Base-by-base conservation (phyloP, 345 rosid genomes). In the Eucalyptus paniculata region DNA sequence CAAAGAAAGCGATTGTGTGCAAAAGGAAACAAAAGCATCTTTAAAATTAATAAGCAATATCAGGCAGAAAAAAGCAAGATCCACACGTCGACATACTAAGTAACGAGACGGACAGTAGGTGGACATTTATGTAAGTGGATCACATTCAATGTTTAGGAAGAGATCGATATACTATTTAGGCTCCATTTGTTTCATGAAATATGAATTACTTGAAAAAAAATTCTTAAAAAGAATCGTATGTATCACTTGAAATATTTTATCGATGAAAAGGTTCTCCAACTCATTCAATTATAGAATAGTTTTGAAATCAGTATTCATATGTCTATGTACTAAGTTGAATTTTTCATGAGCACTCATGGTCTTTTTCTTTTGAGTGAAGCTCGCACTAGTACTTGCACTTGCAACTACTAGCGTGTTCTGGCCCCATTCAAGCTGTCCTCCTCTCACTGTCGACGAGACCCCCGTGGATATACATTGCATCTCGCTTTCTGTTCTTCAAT, bases 381-480 rank as follows among this genome's bases (percentile, higher is more conserved):
- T 90, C 72, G 91, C 91, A 21, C 93, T 88, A 91, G 88, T 6
- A 23, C 32, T 94, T 87, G 47, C 92, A 21, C 93, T 89, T 91
- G 88, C 86, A 92, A 53, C 58, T 21, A 21, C 58, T 53, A 86
- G 93, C 95, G 91, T 87, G 67, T 88, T 86, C 19, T 94, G 96
- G 91, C 90, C 97, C 96, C 83, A 91, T 91, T 91, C 92, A 92
- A 93, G 94, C 98, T 95, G 96, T 94, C 89, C 24, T 89, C 89
- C 86, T 89, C 88, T 91, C 89, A 87, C 88, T 83, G 88, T 94
- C 92, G 24, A 40, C 28, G 24, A 21, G 28, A 77, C 47, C 83
- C 82, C 47, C 91, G 58, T 90, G 93, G 92, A 89, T 91, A 82
- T 86, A 60, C 98, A 96, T 56, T 93, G 98, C 92, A 96, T 90